Evolutionary conservation across 139 green algal species (phyloP), one percentile per base, ranked within the genome.

Genomic region (Coelastrella sp.): DNA sequence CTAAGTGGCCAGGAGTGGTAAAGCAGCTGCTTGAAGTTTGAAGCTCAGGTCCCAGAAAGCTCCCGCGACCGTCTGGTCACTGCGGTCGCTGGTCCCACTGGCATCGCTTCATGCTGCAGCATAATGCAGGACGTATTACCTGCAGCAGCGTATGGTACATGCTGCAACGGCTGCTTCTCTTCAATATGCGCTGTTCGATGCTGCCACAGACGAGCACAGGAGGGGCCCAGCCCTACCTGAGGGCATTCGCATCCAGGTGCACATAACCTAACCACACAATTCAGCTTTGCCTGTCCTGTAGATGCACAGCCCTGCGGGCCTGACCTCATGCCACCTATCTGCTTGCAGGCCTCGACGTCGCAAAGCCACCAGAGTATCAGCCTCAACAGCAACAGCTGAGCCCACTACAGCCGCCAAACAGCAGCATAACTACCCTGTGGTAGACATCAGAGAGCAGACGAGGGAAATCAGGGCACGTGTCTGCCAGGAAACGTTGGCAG

Each of bases 381-480:
- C 77, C 65, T 11, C 54, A 23, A 7, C 66, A 14, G 77, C 11
- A 6, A 32, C 17, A 76, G 68, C 17, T 3, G 68, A 76, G 68
- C 68, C 14, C 17, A n/a, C 17, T 6, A 76, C 14, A 1, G 6
- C n/a, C 6, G 16, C 68, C 14, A 76, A 7, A 6, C 16, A 76
- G 17, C 68, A 76, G 68, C 68, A 80, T n/a, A 5, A 80, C n/a
- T 76, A 86, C 61, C 80, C 61, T 5, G 22, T 60, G 11, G 80
- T 86, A 11, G 80, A 86, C 11, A 76, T 86, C 7, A 86, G 61
- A 47, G 7, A 86, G 60, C 80, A 86, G 22, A 76, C 59, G 11
- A 86, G 22, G 80, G 79, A 85, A 54, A 61, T 85, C 56, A 66
- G 79, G 79, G 79, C 79, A 5, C 58, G 79, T 6, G 58, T 85